phyloP scores from a whole-genome alignment of 331 rosid genomes.

The Erythrophleum ivorense region DNA sequence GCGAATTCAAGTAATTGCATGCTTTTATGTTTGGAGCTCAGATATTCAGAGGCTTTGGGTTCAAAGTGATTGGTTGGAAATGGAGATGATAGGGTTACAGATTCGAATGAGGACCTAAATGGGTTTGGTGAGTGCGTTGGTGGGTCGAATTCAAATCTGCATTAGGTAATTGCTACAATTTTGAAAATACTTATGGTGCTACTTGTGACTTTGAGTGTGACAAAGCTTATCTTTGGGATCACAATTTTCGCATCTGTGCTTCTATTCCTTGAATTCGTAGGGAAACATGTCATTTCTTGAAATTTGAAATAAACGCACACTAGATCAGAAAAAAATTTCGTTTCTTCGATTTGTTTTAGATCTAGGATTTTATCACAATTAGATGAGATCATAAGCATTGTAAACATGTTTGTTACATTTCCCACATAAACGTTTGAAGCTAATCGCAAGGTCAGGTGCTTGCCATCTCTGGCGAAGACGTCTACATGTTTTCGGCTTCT shows the following conservation, averaged over 20 bases:
- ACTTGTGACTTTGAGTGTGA: slow-evolving; percentile 50
- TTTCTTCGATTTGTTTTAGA: no score
- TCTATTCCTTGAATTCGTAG: slow-evolving; percentile 44
- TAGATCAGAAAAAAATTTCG: no score
- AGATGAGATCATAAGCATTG: no score
- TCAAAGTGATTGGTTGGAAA: not conserved
- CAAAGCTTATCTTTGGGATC: slow-evolving; percentile 51
- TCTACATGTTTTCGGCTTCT: no score
- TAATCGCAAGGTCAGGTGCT: no score
- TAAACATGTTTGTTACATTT: no score
- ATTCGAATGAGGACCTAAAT: not conserved
- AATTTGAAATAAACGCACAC: not conserved
- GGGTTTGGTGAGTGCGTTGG: not conserved
- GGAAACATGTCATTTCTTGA: slow-evolving; percentile 36
- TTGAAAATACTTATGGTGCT: slow-evolving; percentile 49
- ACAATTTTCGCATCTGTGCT: slow-evolving; percentile 60
- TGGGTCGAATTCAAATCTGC: slow-evolving; percentile 21
- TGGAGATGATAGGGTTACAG: not conserved
- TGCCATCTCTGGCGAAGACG: no score
- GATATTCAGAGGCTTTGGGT: not conserved
- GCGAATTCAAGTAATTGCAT: not conserved
- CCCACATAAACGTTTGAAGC: no score
- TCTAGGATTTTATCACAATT: no score
- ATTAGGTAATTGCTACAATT: slow-evolving; percentile 17
- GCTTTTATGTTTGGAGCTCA: not conserved